Percentiles rank a stretch among this genome's conserved stretches.
Evolutionary conservation across 169 alveolate species (phyloP).

Genomic region (Eimeria praecox): DNA sequence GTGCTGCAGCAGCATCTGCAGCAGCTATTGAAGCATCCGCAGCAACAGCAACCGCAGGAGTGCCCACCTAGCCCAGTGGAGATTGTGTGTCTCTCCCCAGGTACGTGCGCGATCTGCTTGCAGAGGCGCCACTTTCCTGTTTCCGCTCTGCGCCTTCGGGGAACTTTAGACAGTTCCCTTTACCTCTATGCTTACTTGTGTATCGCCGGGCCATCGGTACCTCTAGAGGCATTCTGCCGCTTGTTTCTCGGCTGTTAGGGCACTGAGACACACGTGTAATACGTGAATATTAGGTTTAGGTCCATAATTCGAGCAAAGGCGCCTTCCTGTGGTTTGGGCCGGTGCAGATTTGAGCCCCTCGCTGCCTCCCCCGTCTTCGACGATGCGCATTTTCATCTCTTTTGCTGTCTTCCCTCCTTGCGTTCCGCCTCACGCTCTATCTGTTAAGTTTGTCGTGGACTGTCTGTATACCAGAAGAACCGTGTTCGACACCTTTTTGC

Average conservation of each 20-base stretch:
- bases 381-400: constrained; percentile 28
- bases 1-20: constrained; percentile 21
- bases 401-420: constrained; percentile 29
- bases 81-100: constrained; percentile 61
- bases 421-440: constrained; percentile 8
- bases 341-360: constrained; percentile 45
- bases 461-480: constrained; percentile 21
- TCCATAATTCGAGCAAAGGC: not conserved
- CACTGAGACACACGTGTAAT: not conserved
- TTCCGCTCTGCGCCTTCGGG: not conserved
- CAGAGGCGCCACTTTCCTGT: not conserved
- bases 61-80: not conserved
- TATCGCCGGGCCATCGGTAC: not conserved
- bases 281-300: not conserved
- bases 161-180: not conserved
- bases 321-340: not conserved
- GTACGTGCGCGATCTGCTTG: not conserved
- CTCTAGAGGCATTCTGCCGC: not conserved
- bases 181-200: not conserved
- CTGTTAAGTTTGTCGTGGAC: constrained; percentile 51
- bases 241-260: not conserved
- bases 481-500: constrained; percentile 33
- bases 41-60: not conserved
- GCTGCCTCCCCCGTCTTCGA: constrained; percentile 42
- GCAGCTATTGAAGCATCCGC: not conserved